Base-by-base conservation (phyloP, 2,329 filamentous ascomycete species). In the Rhytidhysteron rufulum region DNA sequence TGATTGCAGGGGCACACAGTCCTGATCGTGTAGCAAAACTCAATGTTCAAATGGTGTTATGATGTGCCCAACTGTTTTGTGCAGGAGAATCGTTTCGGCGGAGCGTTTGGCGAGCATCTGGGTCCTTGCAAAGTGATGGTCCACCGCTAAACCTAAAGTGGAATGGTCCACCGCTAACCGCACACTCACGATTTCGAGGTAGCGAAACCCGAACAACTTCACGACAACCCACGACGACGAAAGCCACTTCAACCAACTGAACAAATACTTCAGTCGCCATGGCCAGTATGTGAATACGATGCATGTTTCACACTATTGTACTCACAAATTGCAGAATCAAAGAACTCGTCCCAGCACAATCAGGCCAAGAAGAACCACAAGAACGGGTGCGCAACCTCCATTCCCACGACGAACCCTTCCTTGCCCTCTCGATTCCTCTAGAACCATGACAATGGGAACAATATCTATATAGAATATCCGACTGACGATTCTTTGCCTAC, bases 261-360 rank as follows among this genome's bases (percentile, higher is more conserved):
- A 60, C 55, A 53, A 42, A 44, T 49, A 63, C 53, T 61, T 57
- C 61, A 56, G 65, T 78, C 78, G 74, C 75, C 74, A 85, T 85
- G 81, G 81, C 81, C 76, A 85, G 81, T 84, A 80, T 51, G 80
- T 83, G 17, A 32, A 31, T 21, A 31, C 27, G 21, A 7, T n/a
- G 32, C 2, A 34, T 2, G 11, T 3, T 34, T 16, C 29, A 30
- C 32, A 37, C 52, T 58, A 50, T 55, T 32, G 34, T 30, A 15
- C 4, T 31, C 39, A 25, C 22, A 24, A 27, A 20, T 22, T 45
- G 43, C 71, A 96, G 90, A 97, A 83, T 97, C 93, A 67, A 97
- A 97, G 89, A 97, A 97, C 85, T 94, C 88, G 78, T 96, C 91
- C 68, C 91, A 97, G 82, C 89, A 96, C 80, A 96, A 96, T 79